These are phyloP conservation scores for Geotrichum australiense DNA, from an alignment of 1,139 yeast species.

Conservation along the genomic window DNA sequence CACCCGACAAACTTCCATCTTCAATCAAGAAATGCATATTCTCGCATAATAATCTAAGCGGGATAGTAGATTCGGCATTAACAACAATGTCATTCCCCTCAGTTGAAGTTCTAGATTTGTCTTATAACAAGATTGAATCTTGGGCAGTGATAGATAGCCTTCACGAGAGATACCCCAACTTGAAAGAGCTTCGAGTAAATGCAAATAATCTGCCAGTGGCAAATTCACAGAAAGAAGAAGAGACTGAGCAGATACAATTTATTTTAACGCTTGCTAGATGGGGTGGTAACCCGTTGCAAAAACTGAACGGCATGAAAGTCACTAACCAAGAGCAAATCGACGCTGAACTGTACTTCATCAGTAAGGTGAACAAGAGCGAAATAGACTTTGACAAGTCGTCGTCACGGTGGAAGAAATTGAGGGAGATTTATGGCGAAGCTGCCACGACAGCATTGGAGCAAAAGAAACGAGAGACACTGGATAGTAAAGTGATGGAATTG, in stretches of 20 bases:
- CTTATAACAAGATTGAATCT: constrained; percentile 17
- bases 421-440: constrained; percentile 30
- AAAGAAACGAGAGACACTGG: constrained; percentile 17
- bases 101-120: constrained; percentile 7
- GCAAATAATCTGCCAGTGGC: constrained; percentile 45
- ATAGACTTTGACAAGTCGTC: constrained; percentile 29
- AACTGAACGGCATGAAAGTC: constrained; percentile 53
- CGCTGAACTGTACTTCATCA: constrained; percentile 62
- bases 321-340: constrained; percentile 45
- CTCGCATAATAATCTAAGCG: constrained; percentile 25
- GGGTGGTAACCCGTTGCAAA: constrained; percentile 27
- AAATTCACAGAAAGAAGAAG: constrained; percentile 19
- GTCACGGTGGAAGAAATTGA: constrained; percentile 32
- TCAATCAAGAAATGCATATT: constrained; percentile 20
- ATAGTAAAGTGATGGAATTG: constrained; percentile 20
- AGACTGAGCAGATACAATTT: constrained; percentile 33
- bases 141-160: constrained; percentile 49
- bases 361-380: constrained; percentile 40
- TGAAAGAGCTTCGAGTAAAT: constrained; percentile 43
- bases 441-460: constrained; percentile 4
- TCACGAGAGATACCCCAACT: constrained; percentile 33
- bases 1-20: constrained; percentile 31
- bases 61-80: background rate
- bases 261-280: constrained; percentile 47
- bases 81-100: background rate